These are phyloP conservation scores for Lactarius pseudohatsudake DNA, from an alignment of 768 basidiomycete species.

Conservation along the genomic window DNA sequence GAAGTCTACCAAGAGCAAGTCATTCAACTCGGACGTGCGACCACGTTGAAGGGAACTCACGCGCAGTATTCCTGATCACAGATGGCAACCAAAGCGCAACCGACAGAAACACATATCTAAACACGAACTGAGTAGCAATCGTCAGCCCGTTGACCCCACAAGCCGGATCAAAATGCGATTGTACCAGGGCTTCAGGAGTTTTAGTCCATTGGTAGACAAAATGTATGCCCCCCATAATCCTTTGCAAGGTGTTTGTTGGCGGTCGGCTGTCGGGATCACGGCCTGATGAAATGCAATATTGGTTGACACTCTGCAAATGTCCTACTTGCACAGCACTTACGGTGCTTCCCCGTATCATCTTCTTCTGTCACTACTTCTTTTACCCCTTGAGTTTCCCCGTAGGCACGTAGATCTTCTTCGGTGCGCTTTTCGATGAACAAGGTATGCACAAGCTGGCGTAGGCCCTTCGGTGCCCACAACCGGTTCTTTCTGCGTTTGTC, in stretches of 20 bases:
- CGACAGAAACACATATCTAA: slow-evolving; percentile 50
- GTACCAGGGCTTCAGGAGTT: slow-evolving; percentile 44
- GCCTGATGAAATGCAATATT: slow-evolving; percentile 31
- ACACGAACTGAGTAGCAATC: slow-evolving; percentile 41
- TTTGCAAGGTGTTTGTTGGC: slow-evolving; percentile 45
- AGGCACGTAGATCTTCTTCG: slow-evolving; percentile 31
- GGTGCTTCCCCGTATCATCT: slow-evolving; percentile 23
- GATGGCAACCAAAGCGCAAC: slow-evolving; percentile 54
- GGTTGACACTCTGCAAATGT: not conserved
- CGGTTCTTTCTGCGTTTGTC: slow-evolving; percentile 40
- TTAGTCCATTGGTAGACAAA: slow-evolving; percentile 41
- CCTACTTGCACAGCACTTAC: slow-evolving; percentile 21
- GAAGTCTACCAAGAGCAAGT: slow-evolving; percentile 36
- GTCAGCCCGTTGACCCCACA: not conserved
- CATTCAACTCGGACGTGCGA: slow-evolving; percentile 8
- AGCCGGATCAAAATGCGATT: slow-evolving; percentile 11
- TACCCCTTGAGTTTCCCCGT: slow-evolving; percentile 35
- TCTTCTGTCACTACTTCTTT: slow-evolving; percentile 34
- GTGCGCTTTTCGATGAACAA: slow-evolving; percentile 33
- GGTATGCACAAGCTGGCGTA: slow-evolving; percentile 38
- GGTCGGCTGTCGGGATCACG: slow-evolving; percentile 50
- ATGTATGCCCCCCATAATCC: slow-evolving; percentile 39
- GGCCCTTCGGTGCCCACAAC: slow-evolving; percentile 52
- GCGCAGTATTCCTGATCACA: slow-evolving; percentile 43
- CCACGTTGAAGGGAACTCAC: slow-evolving; percentile 35